A percentile compares a stretch with the other conserved stretches of the same genome.
phyloP scores from a whole-genome alignment of 371 early-diverging fungal genomes.

The Dichotomocladium elegans region DNA sequence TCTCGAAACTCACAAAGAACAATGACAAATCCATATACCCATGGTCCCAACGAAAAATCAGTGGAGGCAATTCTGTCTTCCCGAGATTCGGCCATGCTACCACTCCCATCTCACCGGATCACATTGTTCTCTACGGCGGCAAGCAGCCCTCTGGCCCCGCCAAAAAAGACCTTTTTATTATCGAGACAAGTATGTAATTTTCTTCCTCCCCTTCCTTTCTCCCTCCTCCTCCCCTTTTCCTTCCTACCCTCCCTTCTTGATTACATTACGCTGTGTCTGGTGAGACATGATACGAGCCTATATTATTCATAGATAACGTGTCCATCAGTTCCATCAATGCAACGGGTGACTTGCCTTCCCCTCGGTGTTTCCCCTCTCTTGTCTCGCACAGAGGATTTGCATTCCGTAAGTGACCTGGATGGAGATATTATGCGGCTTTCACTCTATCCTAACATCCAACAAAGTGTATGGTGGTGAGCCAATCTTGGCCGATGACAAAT shows the following conservation, averaged over 20 bases:
- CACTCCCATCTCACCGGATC: conserved; percentile 43
- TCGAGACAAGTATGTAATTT: conserved; percentile 54
- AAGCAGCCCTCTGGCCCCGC: conserved; percentile 29
- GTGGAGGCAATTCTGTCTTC: conserved; percentile 34
- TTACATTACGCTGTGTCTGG: no score
- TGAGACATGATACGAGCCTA: not conserved
- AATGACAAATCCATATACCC: conserved; percentile 45
- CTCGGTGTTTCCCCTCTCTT: conserved; percentile 29
- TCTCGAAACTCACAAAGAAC: conserved; percentile 46
- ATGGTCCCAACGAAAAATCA: conserved; percentile 46
- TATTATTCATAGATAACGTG: conserved; percentile 21
- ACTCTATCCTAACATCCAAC: no score
- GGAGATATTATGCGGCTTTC: no score
- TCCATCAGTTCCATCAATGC: conserved; percentile 29
- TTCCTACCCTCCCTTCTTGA: not conserved
- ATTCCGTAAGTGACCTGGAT: conserved; percentile 25
- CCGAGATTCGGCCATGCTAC: conserved; percentile 63
- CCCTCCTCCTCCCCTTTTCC: not conserved
- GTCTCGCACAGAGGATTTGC: conserved; percentile 31
- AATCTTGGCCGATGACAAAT: conserved; percentile 27
- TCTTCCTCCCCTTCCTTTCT: not conserved
- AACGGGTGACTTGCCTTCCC: conserved; percentile 34
- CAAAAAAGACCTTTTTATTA: conserved; percentile 54
- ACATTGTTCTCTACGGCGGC: conserved; percentile 60
- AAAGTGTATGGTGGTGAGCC: conserved; percentile 50